Evolutionary conservation across 495 filamentous ascomycete species (phyloP).

Genomic region (Umbilicaria muhlenbergii): DNA sequence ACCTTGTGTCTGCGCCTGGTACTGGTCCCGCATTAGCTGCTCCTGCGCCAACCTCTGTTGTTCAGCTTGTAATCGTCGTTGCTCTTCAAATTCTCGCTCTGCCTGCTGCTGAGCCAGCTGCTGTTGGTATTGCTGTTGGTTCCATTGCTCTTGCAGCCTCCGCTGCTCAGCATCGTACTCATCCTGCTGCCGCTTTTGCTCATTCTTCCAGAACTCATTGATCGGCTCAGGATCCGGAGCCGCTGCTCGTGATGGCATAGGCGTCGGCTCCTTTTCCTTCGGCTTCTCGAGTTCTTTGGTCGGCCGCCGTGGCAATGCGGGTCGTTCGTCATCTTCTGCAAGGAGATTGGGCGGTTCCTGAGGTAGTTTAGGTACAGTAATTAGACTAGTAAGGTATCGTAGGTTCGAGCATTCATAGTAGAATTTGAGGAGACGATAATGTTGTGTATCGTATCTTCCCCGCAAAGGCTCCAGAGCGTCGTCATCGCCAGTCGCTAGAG

Average conservation of each 20-base stretch:
- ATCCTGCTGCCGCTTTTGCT: constrained; percentile 75
- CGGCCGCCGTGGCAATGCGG: constrained; percentile 70
- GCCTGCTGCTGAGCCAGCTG: constrained; percentile 66
- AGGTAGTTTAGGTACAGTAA: constrained; percentile 89
- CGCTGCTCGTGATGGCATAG: constrained; percentile 43
- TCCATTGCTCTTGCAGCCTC: constrained; percentile 67
- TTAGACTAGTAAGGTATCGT: constrained; percentile 87
- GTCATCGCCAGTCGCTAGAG: constrained; percentile 72
- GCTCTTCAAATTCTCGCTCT: constrained; percentile 87
- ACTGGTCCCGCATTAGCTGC: constrained; percentile 72
- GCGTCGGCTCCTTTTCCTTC: constrained; percentile 51
- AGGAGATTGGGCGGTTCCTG: constrained; percentile 85
- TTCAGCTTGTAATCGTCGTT: constrained; percentile 74
- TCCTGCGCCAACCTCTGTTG: constrained; percentile 85
- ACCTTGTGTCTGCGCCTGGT: constrained; percentile 81
- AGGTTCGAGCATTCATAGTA: constrained; percentile 98
- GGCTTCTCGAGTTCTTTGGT: constrained; percentile 40
- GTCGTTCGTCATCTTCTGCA: constrained; percentile 61
- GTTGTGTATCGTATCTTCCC: constrained; percentile 80
- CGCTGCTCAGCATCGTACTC: constrained; percentile 90
- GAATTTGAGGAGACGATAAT: constrained; percentile 89
- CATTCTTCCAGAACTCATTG: constrained; percentile 93
- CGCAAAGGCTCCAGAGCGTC: constrained; percentile 87
- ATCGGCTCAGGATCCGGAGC: constrained; percentile 82
- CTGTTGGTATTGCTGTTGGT: constrained; percentile 60